A percentile compares a stretch with the other conserved stretches of the same genome.
Evolutionary conservation across 23 red algal genomes (phyloP).

Genomic region (Gracilaria vermiculophylla): DNA sequence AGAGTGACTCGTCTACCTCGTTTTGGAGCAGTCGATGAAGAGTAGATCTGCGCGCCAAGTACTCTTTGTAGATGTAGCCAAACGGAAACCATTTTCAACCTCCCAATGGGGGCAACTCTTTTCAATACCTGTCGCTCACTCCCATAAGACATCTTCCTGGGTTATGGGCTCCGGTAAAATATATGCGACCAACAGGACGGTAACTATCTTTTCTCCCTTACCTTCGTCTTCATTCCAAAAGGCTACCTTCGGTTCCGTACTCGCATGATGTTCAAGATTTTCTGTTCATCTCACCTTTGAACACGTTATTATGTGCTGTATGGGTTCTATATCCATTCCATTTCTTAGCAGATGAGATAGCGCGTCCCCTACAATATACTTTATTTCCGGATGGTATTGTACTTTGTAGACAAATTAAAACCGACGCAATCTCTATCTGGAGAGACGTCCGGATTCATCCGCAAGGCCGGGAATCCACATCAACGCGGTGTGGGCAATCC

Average conservation of each 20-base stretch:
- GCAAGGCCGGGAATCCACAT: not conserved
- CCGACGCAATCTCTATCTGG: not conserved
- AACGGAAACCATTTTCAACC: too few relatives aligned
- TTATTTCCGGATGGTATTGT: not conserved
- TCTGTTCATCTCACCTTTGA: too few relatives aligned
- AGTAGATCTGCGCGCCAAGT: not conserved
- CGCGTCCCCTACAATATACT: not conserved
- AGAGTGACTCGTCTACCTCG: not conserved
- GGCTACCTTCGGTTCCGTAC: too few relatives aligned
- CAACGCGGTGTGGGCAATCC: not conserved
- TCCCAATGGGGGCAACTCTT: too few relatives aligned
- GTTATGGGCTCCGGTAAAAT: too few relatives aligned
- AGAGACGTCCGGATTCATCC: not conserved
- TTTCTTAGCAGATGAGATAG: not conserved
- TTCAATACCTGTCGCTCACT: too few relatives aligned
- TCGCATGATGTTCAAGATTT: too few relatives aligned
- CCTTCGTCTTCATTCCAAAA: too few relatives aligned
- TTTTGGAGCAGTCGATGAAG: constrained; percentile 5
- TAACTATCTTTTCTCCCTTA: too few relatives aligned
- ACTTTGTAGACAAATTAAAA: not conserved
- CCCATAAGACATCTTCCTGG: too few relatives aligned
- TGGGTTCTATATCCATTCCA: not conserved
- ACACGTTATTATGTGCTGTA: too few relatives aligned
- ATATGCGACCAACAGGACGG: too few relatives aligned
- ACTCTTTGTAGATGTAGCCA: not conserved